phyloP scores from a whole-genome alignment of 257 asterid species.

The Nicotiana paniculata region DNA sequence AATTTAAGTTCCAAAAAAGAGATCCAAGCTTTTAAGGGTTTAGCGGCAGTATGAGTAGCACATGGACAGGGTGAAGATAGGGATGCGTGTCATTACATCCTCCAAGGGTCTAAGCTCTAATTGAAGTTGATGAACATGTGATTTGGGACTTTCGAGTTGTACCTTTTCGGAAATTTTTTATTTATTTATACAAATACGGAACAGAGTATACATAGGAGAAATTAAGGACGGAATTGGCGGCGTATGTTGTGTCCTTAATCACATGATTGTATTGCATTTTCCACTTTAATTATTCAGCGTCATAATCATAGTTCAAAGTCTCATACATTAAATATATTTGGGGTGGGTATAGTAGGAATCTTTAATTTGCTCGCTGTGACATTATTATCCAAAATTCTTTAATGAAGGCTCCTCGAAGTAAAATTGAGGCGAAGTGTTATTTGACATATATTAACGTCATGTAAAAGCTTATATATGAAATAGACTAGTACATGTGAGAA shows the following conservation, averaged over 20 bases:
- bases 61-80: background rate
- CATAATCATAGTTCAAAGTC: background rate
- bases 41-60: too few species aligned
- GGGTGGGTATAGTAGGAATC: background rate
- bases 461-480: too few species aligned
- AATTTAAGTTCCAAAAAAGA: too few species aligned
- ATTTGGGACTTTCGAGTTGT: conserved; percentile 4
- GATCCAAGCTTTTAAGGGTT: too few species aligned
- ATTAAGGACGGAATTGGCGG: background rate
- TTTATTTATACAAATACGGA: background rate
- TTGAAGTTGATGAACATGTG: background rate
- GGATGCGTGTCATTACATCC: background rate
- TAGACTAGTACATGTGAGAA: too few species aligned
- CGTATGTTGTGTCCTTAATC: background rate
- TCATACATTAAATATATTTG: background rate
- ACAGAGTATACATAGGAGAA: background rate
- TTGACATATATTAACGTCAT: too few species aligned
- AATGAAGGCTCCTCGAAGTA: too few species aligned
- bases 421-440: too few species aligned
- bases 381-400: background rate
- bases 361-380: background rate
- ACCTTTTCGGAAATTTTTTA: background rate
- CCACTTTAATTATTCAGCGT: background rate
- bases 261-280: background rate
- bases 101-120: background rate